Base-by-base conservation (phyloP, 129 eudicot species). In the Smallanthus sonchifolius region DNA sequence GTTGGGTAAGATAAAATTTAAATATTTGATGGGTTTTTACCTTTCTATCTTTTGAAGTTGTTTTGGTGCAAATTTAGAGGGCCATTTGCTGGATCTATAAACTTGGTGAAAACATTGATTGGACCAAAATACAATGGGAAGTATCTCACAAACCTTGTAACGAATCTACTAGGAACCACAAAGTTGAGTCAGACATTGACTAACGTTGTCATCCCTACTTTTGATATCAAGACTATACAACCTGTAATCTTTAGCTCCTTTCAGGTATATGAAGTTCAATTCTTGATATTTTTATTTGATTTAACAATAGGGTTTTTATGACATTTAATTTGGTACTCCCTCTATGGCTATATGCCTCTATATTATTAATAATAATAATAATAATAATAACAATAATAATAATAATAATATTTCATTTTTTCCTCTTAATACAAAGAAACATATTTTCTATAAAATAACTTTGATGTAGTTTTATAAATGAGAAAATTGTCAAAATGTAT, bases 201-300 rank as follows among this genome's bases (percentile, higher is more conserved):
- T 2, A 82, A 72, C 56, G 40, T 72, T 40, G 68, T 72, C 3
- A 42, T 72, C 10, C 77, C 77, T 6, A 72, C n/a, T 44, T 87
- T 87, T 64, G 92, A 87, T 67, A 84, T 87, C n/a, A 85, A 77
- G 70, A 40, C n/a, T n/a, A 39, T 84, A 75, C 89, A 87, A 52
- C 89, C 92, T 11, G 84, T 79, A 6, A 77, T 87, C 39, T 87
- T 87, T 80, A 82, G 86, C 67, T 77, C 89, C 0, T 83, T 45
- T 66, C 80, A 80, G 86, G 93, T 86, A 32, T 11, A 14, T 60
- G 1, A 2, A 24, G 30, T 24, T 24, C 30, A 24, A 24, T 24
- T 24, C 30, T 24, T 0, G 30, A 24, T n/a, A n/a, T n/a, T 24
- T 24, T 24, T 24, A 0, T 24, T 24, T 24, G 0, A 24, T 24